These are phyloP conservation scores for Penicillium alfredii DNA, from an alignment of 495 filamentous ascomycete genomes.

Conservation along the genomic window DNA sequence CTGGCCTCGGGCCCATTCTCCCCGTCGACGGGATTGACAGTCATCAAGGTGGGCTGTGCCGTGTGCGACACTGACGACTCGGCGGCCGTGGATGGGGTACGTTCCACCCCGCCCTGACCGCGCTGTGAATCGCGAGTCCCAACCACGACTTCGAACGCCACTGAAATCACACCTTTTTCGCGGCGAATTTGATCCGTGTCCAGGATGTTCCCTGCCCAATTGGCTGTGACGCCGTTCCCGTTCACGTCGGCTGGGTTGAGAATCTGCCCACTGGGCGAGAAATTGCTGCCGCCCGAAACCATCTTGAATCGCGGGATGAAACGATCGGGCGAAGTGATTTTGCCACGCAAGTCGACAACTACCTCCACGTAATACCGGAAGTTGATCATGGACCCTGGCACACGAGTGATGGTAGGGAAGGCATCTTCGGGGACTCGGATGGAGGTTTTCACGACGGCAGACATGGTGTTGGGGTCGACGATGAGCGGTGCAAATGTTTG, in stretches of 20 bases:
- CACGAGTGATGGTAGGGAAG: slow-evolving; percentile 85
- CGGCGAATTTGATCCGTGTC: slow-evolving; percentile 82
- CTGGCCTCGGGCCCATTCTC: slow-evolving; percentile 28
- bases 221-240: slow-evolving; percentile 35
- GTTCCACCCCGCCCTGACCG: slow-evolving; percentile 41
- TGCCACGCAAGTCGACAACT: slow-evolving; percentile 85
- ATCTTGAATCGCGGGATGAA: slow-evolving; percentile 54
- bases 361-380: slow-evolving; percentile 94
- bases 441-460: slow-evolving; percentile 68
- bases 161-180: slow-evolving; percentile 80
- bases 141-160: slow-evolving; percentile 78
- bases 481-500: slow-evolving; percentile 83
- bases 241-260: slow-evolving; percentile 37
- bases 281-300: slow-evolving; percentile 42
- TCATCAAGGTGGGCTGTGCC: slow-evolving; percentile 1
- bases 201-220: slow-evolving; percentile 72
- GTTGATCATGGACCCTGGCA: slow-evolving; percentile 85
- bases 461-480: slow-evolving; percentile 73
- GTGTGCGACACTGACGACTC: slow-evolving; percentile 17
- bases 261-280: slow-evolving; percentile 43
- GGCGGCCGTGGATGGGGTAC: slow-evolving; percentile 19
- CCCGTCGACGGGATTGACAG: slow-evolving; percentile 19
- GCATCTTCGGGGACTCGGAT: slow-evolving; percentile 83
- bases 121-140: slow-evolving; percentile 77
- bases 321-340: slow-evolving; percentile 62